phyloP scores from a whole-genome alignment of 2,329 filamentous ascomycete species.

The Hypomyces perniciosus region DNA sequence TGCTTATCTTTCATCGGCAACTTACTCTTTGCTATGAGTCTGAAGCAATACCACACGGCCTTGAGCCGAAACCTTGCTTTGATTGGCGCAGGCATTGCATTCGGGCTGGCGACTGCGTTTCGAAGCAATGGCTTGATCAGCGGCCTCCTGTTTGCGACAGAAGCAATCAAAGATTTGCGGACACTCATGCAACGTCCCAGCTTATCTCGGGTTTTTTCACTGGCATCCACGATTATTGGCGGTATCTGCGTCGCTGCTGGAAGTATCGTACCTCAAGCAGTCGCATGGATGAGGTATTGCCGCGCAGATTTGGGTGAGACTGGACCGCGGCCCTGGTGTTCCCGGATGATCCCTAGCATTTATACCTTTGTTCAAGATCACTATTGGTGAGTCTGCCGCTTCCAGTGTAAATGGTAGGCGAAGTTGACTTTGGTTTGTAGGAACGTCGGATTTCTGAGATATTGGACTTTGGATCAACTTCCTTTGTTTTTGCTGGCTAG shows the following conservation, averaged over 20 bases:
- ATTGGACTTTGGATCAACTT: slow-evolving; percentile 83
- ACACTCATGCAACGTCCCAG: slow-evolving; percentile 23
- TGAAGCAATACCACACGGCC: slow-evolving; percentile 21
- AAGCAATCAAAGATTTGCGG: slow-evolving; percentile 38
- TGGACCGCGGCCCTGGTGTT: slow-evolving; percentile 66
- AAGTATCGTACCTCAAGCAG: slow-evolving; percentile 63
- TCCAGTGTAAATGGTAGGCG: neutral
- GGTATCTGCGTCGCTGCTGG: slow-evolving; percentile 64
- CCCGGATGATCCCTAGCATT: slow-evolving; percentile 68
- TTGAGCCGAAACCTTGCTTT: slow-evolving; percentile 42
- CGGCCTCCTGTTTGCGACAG: slow-evolving; percentile 67
- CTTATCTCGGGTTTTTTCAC: slow-evolving; percentile 40
- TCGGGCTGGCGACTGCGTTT: slow-evolving; percentile 67
- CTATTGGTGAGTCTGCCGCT: slow-evolving; percentile 66
- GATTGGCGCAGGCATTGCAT: slow-evolving; percentile 58
- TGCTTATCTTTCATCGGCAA: slow-evolving; percentile 70
- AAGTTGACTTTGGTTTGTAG: slow-evolving; percentile 39
- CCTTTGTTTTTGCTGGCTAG: slow-evolving; percentile 80
- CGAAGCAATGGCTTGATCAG: slow-evolving; percentile 84
- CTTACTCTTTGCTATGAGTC: slow-evolving; percentile 56
- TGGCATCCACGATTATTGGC: slow-evolving; percentile 56
- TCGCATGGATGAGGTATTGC: slow-evolving; percentile 72
- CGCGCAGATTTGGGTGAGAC: slow-evolving; percentile 18
- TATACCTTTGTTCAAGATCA: slow-evolving; percentile 82
- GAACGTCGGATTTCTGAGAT: slow-evolving; percentile 80